phyloP scores from a whole-genome alignment of 257 asterid species.

The Ocimum tenuiflorum region DNA sequence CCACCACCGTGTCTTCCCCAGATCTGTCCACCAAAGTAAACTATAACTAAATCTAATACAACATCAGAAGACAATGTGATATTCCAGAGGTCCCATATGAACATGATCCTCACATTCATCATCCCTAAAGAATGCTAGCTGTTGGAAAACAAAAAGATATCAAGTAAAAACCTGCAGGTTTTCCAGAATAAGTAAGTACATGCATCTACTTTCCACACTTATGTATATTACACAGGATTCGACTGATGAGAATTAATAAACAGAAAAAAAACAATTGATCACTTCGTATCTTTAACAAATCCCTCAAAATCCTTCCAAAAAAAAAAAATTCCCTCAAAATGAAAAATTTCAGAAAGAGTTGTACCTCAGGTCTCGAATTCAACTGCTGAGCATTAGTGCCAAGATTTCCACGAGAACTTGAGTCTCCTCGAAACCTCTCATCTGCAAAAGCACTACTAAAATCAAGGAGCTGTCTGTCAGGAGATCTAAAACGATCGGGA shows the following conservation, averaged over 20 bases:
- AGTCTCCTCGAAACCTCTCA: conserved; percentile 51
- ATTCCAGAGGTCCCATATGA: neutral
- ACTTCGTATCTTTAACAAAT: neutral
- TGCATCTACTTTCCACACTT: neutral
- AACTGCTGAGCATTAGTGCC: conserved; percentile 42
- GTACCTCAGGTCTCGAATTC: conserved; percentile 80
- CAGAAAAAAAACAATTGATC: neutral
- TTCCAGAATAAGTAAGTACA: conserved; percentile 4
- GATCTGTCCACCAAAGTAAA: conserved; percentile 35
- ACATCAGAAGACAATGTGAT: neutral
- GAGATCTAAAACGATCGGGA: conserved; percentile 42
- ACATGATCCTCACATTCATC: conserved; percentile 17
- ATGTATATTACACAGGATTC: neutral
- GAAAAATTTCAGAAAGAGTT: neutral
- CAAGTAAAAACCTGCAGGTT: neutral
- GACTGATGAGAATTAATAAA: neutral
- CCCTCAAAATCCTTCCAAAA: conserved; percentile 42
- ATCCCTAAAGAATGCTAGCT: conserved; percentile 2
- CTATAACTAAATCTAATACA: neutral
- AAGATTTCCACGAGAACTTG: conserved; percentile 33
- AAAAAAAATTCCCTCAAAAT: conserved; percentile 26
- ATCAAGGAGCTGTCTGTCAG: conserved; percentile 60
- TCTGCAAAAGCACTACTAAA: conserved; percentile 39
- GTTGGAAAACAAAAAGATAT: neutral
- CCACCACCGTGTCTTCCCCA: conserved; percentile 69